A percentile compares a stretch with the other conserved stretches of the same genome.
phyloP scores from a whole-genome alignment of 2,329 filamentous ascomycete genomes.

The Scedosporium apiospermum region DNA sequence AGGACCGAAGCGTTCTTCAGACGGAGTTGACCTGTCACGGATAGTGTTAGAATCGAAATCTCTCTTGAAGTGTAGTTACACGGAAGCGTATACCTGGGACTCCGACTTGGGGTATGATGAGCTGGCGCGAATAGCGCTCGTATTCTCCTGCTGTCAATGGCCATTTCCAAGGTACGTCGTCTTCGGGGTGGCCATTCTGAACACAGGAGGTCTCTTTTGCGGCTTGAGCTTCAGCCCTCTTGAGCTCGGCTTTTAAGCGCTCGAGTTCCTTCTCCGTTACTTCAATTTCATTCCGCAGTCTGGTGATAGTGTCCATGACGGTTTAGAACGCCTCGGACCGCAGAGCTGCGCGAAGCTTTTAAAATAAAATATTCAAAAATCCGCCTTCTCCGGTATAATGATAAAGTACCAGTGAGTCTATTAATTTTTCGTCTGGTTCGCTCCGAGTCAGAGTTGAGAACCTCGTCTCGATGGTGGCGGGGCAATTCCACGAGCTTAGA shows the following conservation, averaged over 20 bases:
- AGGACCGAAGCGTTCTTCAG: slow-evolving; percentile 64
- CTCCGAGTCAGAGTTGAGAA: slow-evolving; percentile 10
- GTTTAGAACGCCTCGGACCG: too few relatives aligned
- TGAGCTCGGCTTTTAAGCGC: slow-evolving; percentile 33
- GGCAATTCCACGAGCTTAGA: not conserved
- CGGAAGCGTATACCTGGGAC: slow-evolving; percentile 47
- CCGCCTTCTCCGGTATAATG: too few relatives aligned
- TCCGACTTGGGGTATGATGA: slow-evolving; percentile 78
- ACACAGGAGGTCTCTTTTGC: not conserved
- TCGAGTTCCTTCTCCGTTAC: slow-evolving; percentile 38
- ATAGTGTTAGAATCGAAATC: not conserved
- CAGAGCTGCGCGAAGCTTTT: too few relatives aligned
- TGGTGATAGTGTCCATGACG: slow-evolving; percentile 17
- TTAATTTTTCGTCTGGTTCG: not conserved
- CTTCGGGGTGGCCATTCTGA: not conserved
- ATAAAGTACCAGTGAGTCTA: too few relatives aligned
- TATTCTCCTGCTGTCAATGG: slow-evolving; percentile 67
- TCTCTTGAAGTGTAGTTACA: not conserved
- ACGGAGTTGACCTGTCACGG: slow-evolving; percentile 57
- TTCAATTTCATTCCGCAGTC: slow-evolving; percentile 36
- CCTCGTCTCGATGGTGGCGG: slow-evolving; percentile 20
- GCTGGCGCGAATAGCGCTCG: slow-evolving; percentile 77
- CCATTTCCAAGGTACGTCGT: slow-evolving; percentile 42
- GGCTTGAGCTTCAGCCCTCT: not conserved
- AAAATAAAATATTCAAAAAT: not conserved